Evolutionary conservation across 371 early-diverging fungal species (phyloP), one percentile per base, ranked within the genome.

Genomic region (Rhizopus arrhizus): DNA sequence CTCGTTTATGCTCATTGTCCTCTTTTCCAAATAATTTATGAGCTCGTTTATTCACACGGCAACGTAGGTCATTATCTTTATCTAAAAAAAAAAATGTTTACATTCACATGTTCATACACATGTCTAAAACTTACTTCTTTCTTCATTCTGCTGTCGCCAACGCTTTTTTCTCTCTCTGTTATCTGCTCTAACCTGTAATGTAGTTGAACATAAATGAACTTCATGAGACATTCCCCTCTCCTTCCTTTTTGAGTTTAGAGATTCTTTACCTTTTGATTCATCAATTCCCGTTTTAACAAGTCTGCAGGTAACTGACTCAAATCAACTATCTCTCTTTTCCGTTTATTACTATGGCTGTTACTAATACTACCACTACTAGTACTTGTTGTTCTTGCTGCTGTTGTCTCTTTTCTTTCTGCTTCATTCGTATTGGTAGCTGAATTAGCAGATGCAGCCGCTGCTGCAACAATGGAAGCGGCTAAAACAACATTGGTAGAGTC

Each of bases 161-260:
- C 87, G 72, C 70, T 86, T 87, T 68, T 89, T 89, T 51, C 90
- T 83, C 65, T 87, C 86, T 16, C 90, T 74, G 75, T 89, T 89
- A 71, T 89, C 90, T 38, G 77, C 82, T 42, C 89, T 81, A 66
- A 88, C 83, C 74, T 84, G 10, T 48, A 0, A 16, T 54, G 16
- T 35, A 46, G 34, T 12, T 29, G 35, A 9, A 52, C 33, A 31
- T 57, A 63, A 42, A 22, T 22, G 22, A 22, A 22, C 22, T 22
- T 22, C 22, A 22, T 22, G 22, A 22, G 22, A 35, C 45, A 9
- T 0, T 16, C 15, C 28, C 15, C n/a, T 12, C 47, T 13, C 22
- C 22, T 22, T 22, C 22, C 22, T 22, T 22, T 22, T 22, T 22
- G 22, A 22, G 22, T 59, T 32, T 11, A 10, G 9, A 28, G 6